Evolutionary conservation across 805 yeast species (phyloP).

Genomic region (Starmerella khaoyaiensis): DNA sequence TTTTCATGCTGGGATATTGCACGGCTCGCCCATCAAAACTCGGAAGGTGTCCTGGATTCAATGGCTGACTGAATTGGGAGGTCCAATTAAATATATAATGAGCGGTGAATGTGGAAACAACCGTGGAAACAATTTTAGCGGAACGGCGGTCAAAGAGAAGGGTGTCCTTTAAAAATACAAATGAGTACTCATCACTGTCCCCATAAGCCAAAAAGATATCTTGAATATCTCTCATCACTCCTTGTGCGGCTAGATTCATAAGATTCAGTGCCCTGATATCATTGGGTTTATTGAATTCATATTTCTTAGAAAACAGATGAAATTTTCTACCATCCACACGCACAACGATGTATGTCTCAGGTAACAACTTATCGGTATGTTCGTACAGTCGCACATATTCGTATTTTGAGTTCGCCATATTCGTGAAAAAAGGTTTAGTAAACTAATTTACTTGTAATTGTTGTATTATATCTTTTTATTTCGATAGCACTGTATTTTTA

Average conservation of each 20-base stretch:
- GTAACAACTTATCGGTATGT: conserved; percentile 55
- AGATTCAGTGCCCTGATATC: conserved; percentile 61
- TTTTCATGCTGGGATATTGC: conserved; percentile 51
- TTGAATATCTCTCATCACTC: conserved; percentile 48
- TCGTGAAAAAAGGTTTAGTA: neutral
- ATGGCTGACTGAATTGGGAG: conserved; percentile 36
- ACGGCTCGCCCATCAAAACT: conserved; percentile 88
- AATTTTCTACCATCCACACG: conserved; percentile 91
- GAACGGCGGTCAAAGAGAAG: conserved; percentile 70
- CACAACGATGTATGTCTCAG: conserved; percentile 68
- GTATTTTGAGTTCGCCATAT: conserved; percentile 65
- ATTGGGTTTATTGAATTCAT: conserved; percentile 76
- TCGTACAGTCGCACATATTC: conserved; percentile 83
- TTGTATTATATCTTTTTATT: no score
- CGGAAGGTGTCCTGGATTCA: conserved; percentile 49
- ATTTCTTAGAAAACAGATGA: conserved; percentile 59
- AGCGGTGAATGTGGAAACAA: conserved; percentile 72
- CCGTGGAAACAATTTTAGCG: conserved; percentile 63
- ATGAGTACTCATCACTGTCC: conserved; percentile 89
- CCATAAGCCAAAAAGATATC: conserved; percentile 81
- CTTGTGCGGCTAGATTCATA: conserved; percentile 70
- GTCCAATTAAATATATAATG: conserved; percentile 61
- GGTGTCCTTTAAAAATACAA: conserved; percentile 54
- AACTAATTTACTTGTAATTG: no score
- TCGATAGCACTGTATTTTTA: no score